Evolutionary conservation across 208 protist genomes (phyloP).

Genomic region (Borovskyia barvae): DNA sequence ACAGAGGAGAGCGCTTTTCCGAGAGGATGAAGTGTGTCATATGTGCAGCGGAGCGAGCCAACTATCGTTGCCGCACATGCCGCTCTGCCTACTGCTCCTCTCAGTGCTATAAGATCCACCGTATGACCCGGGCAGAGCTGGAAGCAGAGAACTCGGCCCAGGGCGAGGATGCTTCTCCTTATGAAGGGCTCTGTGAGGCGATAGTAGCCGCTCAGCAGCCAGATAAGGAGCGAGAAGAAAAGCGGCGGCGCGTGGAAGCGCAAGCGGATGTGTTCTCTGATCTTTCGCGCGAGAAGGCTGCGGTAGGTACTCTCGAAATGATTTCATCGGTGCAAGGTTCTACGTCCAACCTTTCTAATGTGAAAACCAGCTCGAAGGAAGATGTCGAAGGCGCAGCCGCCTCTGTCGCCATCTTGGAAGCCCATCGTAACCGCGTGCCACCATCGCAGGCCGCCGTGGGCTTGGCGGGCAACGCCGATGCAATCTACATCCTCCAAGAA

Average conservation of each 20-base stretch:
- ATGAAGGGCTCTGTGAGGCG: slow-evolving; percentile 21
- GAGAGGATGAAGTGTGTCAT: slow-evolving; percentile 55
- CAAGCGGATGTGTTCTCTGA: slow-evolving; percentile 26
- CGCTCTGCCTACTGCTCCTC: slow-evolving; percentile 57
- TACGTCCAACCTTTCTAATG: too few relatives aligned
- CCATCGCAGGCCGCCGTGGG: background rate
- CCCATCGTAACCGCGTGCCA: too few relatives aligned
- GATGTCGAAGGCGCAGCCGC: background rate
- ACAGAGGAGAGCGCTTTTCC: background rate
- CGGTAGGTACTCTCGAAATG: too few relatives aligned
- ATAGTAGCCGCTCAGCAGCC: slow-evolving; percentile 10
- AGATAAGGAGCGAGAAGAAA: slow-evolving; percentile 1
- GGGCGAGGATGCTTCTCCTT: background rate
- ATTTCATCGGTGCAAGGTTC: too few relatives aligned
- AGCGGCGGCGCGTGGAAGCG: slow-evolving; percentile 21
- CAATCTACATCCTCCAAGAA: slow-evolving; percentile 56
- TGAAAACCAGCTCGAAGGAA: background rate
- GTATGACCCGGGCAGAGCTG: slow-evolving; percentile 14
- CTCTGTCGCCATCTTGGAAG: background rate
- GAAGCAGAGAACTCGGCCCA: background rate
- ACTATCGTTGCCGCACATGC: slow-evolving; percentile 68
- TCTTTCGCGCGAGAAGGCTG: slow-evolving; percentile 13
- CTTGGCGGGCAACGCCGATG: slow-evolving; percentile 17
- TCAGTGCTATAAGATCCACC: slow-evolving; percentile 57
- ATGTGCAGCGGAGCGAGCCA: slow-evolving; percentile 29